These are phyloP conservation scores for Pichia cactophila DNA, from an alignment of 1,139 yeast species.

Conservation along the genomic window DNA sequence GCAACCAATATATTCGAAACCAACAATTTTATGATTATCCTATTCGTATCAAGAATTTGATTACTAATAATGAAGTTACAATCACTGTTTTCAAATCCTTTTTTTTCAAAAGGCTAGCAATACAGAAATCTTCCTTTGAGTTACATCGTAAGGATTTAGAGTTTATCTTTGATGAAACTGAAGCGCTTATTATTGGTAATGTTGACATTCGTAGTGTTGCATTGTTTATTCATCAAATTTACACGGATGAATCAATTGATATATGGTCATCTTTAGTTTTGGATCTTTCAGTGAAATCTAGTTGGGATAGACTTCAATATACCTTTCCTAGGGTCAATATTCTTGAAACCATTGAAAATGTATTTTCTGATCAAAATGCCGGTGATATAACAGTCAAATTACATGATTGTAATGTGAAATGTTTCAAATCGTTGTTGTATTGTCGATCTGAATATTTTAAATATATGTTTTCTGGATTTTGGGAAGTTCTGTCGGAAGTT, in stretches of 20 bases:
- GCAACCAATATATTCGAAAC: too few species aligned
- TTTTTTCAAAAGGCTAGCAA: constrained; percentile 13
- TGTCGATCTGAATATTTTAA: constrained; percentile 60
- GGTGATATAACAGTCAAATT: constrained; percentile 29
- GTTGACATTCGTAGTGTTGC: constrained; percentile 27
- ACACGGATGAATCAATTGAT: constrained; percentile 37
- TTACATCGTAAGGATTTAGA: constrained; percentile 13
- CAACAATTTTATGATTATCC: constrained; percentile 21
- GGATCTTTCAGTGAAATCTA: constrained; percentile 15
- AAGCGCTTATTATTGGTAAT: constrained; percentile 17
- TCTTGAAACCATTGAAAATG: constrained; percentile 1
- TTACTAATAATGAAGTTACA: constrained; percentile 6
- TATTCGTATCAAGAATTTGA: constrained; percentile 21
- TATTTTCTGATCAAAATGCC: background rate
- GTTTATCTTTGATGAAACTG: constrained; percentile 5
- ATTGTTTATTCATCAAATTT: constrained; percentile 36
- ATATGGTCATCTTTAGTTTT: constrained; percentile 33
- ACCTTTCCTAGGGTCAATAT: constrained; percentile 6
- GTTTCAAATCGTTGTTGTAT: constrained; percentile 46
- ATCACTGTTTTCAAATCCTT: constrained; percentile 20
- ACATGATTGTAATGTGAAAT: constrained; percentile 33
- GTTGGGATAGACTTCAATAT: constrained; percentile 14
- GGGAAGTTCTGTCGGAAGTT: constrained; percentile 33
- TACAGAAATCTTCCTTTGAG: background rate
- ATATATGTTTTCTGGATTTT: constrained; percentile 46